A percentile compares a stretch with the other conserved stretches of the same genome.
phyloP scores from a whole-genome alignment of 140 eudicot genomes.

The Senecio squalidus region DNA sequence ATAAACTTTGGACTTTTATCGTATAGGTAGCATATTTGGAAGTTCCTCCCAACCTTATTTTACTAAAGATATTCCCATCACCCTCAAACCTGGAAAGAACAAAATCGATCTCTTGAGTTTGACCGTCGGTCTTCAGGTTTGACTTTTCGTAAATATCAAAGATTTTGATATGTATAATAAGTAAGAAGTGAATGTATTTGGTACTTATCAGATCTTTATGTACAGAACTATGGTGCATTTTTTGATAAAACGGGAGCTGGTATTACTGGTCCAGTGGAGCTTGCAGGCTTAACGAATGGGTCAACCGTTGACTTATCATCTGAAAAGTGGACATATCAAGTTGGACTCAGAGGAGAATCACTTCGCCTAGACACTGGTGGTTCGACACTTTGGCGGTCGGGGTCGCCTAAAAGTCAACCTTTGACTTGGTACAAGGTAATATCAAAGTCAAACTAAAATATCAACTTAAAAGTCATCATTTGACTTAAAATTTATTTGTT shows the following conservation, averaged over 20 bases:
- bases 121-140: slow-evolving; percentile 96
- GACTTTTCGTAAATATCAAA: slow-evolving; percentile 12
- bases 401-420: slow-evolving; percentile 73
- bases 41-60: slow-evolving; percentile 25
- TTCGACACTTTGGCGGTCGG: slow-evolving; percentile 63
- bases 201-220: slow-evolving; percentile 1
- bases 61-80: slow-evolving; percentile 49
- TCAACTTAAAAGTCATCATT: background rate
- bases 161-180: background rate
- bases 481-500: slow-evolving; percentile 14
- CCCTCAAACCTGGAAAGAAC: slow-evolving; percentile 53
- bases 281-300: slow-evolving; percentile 49
- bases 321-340: slow-evolving; percentile 82
- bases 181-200: background rate
- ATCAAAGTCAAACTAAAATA: background rate
- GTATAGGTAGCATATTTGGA: slow-evolving; percentile 58
- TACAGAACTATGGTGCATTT: slow-evolving; percentile 88
- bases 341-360: slow-evolving; percentile 84
- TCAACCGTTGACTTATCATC: slow-evolving; percentile 69
- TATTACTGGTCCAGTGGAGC: slow-evolving; percentile 82
- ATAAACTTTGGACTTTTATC: slow-evolving; percentile 1
- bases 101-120: slow-evolving; percentile 77
- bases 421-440: slow-evolving; percentile 96
- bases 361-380: slow-evolving; percentile 61
- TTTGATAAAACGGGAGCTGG: slow-evolving; percentile 76